Evolutionary conservation across 805 yeast species (phyloP), one percentile per base, ranked within the genome.

Genomic region (Candida cerambycidarum): DNA sequence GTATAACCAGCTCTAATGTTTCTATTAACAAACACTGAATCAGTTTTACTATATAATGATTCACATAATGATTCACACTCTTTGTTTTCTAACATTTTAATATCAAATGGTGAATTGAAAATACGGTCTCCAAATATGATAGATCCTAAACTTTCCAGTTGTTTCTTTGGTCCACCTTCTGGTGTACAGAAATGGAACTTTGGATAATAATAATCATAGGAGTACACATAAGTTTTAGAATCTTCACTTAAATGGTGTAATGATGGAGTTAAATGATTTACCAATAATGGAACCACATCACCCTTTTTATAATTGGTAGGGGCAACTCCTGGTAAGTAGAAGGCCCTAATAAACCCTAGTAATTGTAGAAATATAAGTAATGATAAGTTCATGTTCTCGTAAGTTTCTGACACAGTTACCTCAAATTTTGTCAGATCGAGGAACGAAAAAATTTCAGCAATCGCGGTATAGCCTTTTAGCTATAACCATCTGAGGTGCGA

Each of bases 71-170:
- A 52, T 41, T 71, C 71, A 71, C 99, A 93, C 4, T 73, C 61
- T 56, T 76, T 75, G 48, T 86, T 78, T 59, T 85, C 76, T 50
- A 85, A 73, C 95, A 93, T 86, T 28, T 78, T 73, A 48, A 93
- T 68, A 39, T 83, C 79, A 57, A 87, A 89, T 5, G 98, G 97
- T 8, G 98, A 89, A 57, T 87, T 83, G 72, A 86, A 89, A 50
- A 93, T 89, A 60, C 99, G 76, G 65, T 93, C 99, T 50, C 99
- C 99, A 61, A 93, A 89, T 45, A 93, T 76, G 51, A 93, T 84
- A 2, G 97, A 83, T 7, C 99, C 99, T 41, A 93, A 73, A 9
- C 95, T 83, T 65, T 89, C 98, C 50, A 87, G 80, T 61, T 89
- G 96, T 54, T 84, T 84, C 54, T 65, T 56, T 13, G 80, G 71